Base-by-base conservation (phyloP, 2,329 filamentous ascomycete species). In the Cladophialophora yegresii region DNA sequence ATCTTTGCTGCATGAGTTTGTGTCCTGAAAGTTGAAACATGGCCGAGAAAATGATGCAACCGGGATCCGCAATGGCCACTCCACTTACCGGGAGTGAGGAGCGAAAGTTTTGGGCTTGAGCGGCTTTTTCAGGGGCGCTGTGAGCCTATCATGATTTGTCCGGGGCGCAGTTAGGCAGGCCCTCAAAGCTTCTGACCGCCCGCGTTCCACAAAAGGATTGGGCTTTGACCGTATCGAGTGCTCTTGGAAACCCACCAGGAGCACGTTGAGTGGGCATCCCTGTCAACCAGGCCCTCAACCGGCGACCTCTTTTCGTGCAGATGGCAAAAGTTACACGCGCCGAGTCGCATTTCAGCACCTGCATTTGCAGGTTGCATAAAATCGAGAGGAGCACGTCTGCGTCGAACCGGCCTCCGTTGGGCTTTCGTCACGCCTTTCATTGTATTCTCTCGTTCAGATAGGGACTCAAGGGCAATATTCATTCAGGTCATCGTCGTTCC, bases 401-500 rank as follows among this genome's bases (percentile, higher is more conserved):
- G 22, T 28, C 40, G 47, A 13, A n/a, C 33, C 55, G 55, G 55
- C 55, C 55, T 58, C 55, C 55, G 55, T 50, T 32, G 20, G 40
- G 23, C 26, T 20, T 30, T 22, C 10, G 20, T 58, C 22, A 23
- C 28, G n/a, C 22, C 23, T 33, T 32, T 10, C 45, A 16, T 58
- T 58, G 20, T 49, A 58, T 32, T 23, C 57, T 43, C 45, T 51
- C 57, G 57, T 59, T 59, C 49, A 16, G n/a, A 40, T 58, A 49
- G 49, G n/a, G 16, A 23, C 43, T 49, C 12, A 20, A 26, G 12
- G 20, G 26, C 4, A 50, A 28, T 50, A 22, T 50, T 50, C 47
- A 28, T 50, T 50, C 47, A 50, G 16, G 2, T 16, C 7, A 50
- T 26, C 20, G 5, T 26, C 20, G 22, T 50, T 50, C 8, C 20